Base-by-base conservation (phyloP, 164 flowering plant species). In the Piper longum region DNA sequence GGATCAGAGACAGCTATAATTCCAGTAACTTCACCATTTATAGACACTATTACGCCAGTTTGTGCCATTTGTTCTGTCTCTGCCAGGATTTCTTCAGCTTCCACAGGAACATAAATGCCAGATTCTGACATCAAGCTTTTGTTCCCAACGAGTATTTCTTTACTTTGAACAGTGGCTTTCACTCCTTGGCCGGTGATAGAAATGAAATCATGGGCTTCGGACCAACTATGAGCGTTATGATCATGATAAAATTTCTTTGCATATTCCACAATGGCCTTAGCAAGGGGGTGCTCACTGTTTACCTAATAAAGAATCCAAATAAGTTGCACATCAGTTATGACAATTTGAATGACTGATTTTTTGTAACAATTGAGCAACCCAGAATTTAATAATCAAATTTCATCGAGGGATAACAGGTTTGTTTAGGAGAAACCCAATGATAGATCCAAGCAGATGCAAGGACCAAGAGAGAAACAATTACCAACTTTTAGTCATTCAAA, bases 231-330 rank as follows among this genome's bases (percentile, higher is more conserved):
- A 7, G 63, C 44, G 16, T 68, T 18, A 16, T 82, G 71, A 7
- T 81, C 84, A 67, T 70, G 66, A 64, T 73, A 76, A 71, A 86
- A 64, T 75, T 68, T 86, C 78, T 82, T 88, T 9, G 85, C 85
- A 79, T 89, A 79, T 62, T 84, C 78, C 43, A 82, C 82, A 1
- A 89, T 81, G 67, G 98, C 89, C 78, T 85, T 93, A 71, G 92
- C 98, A 39, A 93, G 71, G 43, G 98, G 98, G 62, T 93, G 98
- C 74, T 89, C 97, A 71, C 98, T 93, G 70, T 92, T 89, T 66
- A 75, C 88, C 98, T 89, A 75, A 59, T 42, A 56, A 48, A 12
- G 16, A 52, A 56, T 26, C 36, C 36, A 26, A 1, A 2, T 26
- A 26, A 26, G 36, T 26, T 26, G 36, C 36, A 26, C 2, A 26